phyloP scores from a whole-genome alignment of 164 flowering plant genomes.

The Chimonanthus praecox region DNA sequence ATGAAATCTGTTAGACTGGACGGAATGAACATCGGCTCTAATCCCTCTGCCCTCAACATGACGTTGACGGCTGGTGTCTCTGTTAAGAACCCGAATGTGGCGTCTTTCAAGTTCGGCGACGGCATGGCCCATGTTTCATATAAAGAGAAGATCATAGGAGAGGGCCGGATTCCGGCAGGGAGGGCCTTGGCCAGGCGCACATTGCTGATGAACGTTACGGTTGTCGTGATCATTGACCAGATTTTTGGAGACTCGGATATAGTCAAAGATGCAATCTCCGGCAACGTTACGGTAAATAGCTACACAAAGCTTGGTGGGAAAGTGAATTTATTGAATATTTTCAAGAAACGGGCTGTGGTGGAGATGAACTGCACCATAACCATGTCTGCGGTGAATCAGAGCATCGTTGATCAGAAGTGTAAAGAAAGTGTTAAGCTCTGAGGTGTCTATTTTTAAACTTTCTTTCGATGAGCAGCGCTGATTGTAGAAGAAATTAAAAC shows the following conservation, averaged over 20 bases:
- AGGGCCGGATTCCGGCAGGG: conserved; percentile 32
- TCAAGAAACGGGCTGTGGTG: conserved; percentile 40
- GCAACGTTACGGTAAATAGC: conserved; percentile 34
- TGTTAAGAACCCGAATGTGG: conserved; percentile 41
- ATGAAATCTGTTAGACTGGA: conserved; percentile 14
- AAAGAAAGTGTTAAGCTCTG: conserved; percentile 29
- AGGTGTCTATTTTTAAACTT: background rate
- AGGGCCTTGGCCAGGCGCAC: conserved; percentile 33
- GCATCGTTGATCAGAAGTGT: conserved; percentile 44
- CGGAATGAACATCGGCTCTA: background rate
- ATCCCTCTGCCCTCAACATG: conserved; percentile 7
- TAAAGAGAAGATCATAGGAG: conserved; percentile 28
- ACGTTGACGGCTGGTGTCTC: conserved; percentile 24
- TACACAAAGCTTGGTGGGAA: conserved; percentile 47
- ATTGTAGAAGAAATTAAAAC: too few species aligned
- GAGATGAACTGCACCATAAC: conserved; percentile 54
- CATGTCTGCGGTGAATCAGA: conserved; percentile 26
- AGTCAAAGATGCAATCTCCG: conserved; percentile 23
- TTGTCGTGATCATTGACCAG: conserved; percentile 36
- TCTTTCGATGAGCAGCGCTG: too few species aligned
- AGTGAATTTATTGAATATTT: conserved; percentile 36
- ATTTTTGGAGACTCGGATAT: conserved; percentile 22
- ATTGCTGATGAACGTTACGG: conserved; percentile 32
- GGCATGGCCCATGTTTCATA: conserved; percentile 26
- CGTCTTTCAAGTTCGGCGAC: conserved; percentile 31